phyloP scores from a whole-genome alignment of 306 rosid species.

The Biancaea sappan region DNA sequence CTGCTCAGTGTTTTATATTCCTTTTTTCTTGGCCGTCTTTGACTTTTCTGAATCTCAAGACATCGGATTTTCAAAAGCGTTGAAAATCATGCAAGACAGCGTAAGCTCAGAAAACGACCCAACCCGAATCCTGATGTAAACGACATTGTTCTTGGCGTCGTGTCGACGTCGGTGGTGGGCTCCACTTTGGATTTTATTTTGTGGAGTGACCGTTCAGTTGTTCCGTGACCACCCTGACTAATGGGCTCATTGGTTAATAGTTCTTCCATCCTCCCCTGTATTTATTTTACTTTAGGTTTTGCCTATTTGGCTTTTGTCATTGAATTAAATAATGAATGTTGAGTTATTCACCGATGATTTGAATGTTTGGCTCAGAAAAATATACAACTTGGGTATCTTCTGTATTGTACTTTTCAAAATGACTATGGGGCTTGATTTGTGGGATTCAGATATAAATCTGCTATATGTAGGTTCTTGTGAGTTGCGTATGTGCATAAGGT shows the following conservation, averaged over 20 bases:
- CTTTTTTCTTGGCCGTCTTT: background rate
- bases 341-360: background rate
- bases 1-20: background rate
- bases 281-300: background rate
- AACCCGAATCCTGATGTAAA: background rate
- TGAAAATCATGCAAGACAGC: background rate
- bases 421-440: background rate
- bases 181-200: constrained; percentile 38
- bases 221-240: constrained; percentile 65
- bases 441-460: constrained; percentile 5
- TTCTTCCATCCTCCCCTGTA: background rate
- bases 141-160: too few species aligned
- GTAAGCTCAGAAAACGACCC: background rate
- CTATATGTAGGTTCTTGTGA: background rate
- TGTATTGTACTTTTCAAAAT: background rate
- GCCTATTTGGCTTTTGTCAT: background rate
- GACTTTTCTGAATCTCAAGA: constrained; percentile 1
- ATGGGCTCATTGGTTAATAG: constrained; percentile 4
- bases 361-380: too few species aligned
- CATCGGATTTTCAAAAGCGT: background rate
- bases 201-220: constrained; percentile 65
- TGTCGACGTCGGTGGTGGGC: too few species aligned
- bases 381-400: background rate
- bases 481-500: background rate
- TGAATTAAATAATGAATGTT: background rate